Base-by-base conservation (phyloP, 495 filamentous ascomycete species). In the Xylaria cubensis region DNA sequence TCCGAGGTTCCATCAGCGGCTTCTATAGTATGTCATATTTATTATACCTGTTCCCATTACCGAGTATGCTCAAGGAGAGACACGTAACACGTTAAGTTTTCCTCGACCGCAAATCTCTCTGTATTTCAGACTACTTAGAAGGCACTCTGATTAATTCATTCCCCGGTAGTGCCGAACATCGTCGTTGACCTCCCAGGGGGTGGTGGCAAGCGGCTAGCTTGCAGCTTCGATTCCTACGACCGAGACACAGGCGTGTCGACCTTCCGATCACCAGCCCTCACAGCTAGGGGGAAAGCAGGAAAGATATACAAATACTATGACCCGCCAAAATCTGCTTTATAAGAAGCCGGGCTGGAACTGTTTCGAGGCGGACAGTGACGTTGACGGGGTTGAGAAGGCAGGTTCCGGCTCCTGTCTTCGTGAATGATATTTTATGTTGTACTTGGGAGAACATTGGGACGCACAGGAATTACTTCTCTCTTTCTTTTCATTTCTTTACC, bases 121-220 rank as follows among this genome's bases (percentile, higher is more conserved):
- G 3, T 10, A 6, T 21, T 0, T 39, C 32, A 2, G 6, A 13
- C 13, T 15, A 17, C 13, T 1, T 50, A 15, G 10, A 48, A 21
- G 42, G 7, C 0, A 4, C 2, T 12, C 7, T 15, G 15, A 50
- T 42, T 50, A n/a, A 65, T 44, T 12, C 24, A 7, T 53, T 21
- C 29, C 12, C 26, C 12, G 21, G 17, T n/a, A 67, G 65, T 83
- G 73, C 89, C 89, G 0, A 81, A 82, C 19, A 90, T 88, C 76
- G 85, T 91, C 13, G 87, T 90, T 53, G 89, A 91, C 76, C 82
- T 90, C 29, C 89, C 89, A 3, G 87, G 84, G 7, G 87, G 88
- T 15, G 89, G 88, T 7, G 89, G 89, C 13, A 90, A 91, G 79
- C 83, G 89, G 50, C 82, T 88, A 5, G 86, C 86, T 5, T 82